phyloP scores from a whole-genome alignment of 768 basidiomycete species.

The Boletus rufocinnamomeus region DNA sequence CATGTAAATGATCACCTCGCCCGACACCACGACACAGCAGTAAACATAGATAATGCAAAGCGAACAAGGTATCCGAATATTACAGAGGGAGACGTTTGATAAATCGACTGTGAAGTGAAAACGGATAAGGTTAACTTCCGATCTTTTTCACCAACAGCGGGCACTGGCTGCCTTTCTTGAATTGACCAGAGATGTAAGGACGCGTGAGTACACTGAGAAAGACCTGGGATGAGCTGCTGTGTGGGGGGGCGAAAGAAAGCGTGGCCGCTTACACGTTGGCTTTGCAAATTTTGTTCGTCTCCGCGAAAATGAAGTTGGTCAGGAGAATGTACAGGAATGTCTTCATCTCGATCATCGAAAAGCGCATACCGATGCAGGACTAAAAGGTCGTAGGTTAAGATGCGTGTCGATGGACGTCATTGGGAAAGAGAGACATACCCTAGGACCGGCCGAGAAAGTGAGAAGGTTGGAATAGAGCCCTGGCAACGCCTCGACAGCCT shows the following conservation, averaged over 20 bases:
- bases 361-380: constrained; percentile 83
- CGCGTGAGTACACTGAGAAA: constrained; percentile 58
- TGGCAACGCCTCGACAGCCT: constrained; percentile 63
- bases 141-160: constrained; percentile 53
- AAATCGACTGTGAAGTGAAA: not conserved
- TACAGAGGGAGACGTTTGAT: not conserved
- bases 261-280: constrained; percentile 58
- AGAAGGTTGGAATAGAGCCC: constrained; percentile 72
- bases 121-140: constrained; percentile 7
- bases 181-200: constrained; percentile 58
- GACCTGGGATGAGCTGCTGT: not conserved
- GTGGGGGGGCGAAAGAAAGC: not conserved
- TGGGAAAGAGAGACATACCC: constrained; percentile 48
- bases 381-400: constrained; percentile 29
- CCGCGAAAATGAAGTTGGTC: constrained; percentile 61
- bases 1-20: not conserved
- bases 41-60: not conserved
- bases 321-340: constrained; percentile 70
- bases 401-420: not conserved
- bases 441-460: constrained; percentile 79
- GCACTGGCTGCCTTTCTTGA: constrained; percentile 60
- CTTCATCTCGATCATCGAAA: constrained; percentile 85
- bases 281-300: constrained; percentile 54
- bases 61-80: not conserved
- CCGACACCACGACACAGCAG: not conserved